Percentiles rank a stretch among this genome's conserved stretches.
phyloP scores from a whole-genome alignment of 768 basidiomycete species.

The Leccinum arenicola region DNA sequence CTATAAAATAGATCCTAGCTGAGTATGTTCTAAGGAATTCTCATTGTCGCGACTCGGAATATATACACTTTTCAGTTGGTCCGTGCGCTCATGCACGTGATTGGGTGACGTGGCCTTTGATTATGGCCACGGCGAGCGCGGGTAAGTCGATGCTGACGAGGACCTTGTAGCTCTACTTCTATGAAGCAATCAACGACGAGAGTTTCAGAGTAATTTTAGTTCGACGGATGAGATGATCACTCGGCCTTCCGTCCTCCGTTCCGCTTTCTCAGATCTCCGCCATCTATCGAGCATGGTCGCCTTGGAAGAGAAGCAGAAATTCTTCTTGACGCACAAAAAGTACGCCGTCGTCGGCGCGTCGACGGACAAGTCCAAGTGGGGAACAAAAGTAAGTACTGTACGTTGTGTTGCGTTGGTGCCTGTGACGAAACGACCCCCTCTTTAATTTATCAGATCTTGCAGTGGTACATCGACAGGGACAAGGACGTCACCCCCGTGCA shows the following conservation, averaged over 20 bases:
- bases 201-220: too few species aligned
- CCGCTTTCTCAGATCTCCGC: slow-evolving; percentile 4
- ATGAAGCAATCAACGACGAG: too few species aligned
- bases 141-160: too few species aligned
- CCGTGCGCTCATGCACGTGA: slow-evolving; percentile 33
- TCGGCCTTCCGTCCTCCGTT: neutral
- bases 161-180: too few species aligned
- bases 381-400: slow-evolving; percentile 55
- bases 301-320: slow-evolving; percentile 42
- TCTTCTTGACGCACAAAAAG: slow-evolving; percentile 58
- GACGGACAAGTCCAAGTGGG: slow-evolving; percentile 74
- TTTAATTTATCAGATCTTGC: slow-evolving; percentile 48
- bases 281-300: slow-evolving; percentile 21
- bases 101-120: too few species aligned
- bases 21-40: slow-evolving; percentile 67
- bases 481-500: slow-evolving; percentile 71
- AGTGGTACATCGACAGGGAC: slow-evolving; percentile 67
- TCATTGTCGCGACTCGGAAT: slow-evolving; percentile 12
- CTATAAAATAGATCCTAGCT: slow-evolving; percentile 80
- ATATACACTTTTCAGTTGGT: slow-evolving; percentile 36
- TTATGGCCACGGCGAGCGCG: too few species aligned
- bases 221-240: too few species aligned
- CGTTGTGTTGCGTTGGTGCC: neutral
- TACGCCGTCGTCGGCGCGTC: slow-evolving; percentile 85
- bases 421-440: neutral